Evolutionary conservation across 441 rosid species (phyloP).

Genomic region (Raphanus hybrid): DNA sequence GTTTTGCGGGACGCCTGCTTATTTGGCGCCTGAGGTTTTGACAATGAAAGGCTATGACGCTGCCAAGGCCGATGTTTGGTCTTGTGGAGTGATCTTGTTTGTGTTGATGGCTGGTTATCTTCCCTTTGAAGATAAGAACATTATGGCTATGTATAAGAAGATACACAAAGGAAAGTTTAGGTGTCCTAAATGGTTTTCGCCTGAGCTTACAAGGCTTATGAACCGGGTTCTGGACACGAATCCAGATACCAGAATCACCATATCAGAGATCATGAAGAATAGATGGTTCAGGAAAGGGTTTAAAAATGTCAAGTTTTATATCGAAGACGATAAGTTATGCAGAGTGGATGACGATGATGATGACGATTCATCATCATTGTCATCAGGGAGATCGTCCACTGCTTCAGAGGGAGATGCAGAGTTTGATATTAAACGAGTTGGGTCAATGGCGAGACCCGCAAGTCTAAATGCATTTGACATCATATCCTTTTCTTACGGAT

Average conservation of each 20-base stretch:
- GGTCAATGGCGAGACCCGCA: conserved; percentile 37
- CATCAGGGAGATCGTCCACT: conserved; percentile 42
- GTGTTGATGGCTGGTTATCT: conserved; percentile 80
- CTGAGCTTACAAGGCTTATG: conserved; percentile 63
- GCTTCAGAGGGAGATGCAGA: conserved; percentile 41
- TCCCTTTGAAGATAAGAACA: conserved; percentile 83
- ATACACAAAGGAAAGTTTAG: conserved; percentile 81
- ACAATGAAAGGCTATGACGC: conserved; percentile 86
- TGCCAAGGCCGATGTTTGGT: conserved; percentile 88
- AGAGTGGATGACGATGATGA: conserved; percentile 25
- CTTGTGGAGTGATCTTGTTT: conserved; percentile 83
- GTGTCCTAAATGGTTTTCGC: conserved; percentile 86
- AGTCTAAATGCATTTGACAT: conserved; percentile 82
- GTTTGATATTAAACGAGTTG: conserved; percentile 28
- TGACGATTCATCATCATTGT: conserved; percentile 24
- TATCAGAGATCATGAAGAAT: conserved; percentile 66
- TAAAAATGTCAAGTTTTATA: conserved; percentile 54
- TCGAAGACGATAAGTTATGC: conserved; percentile 43
- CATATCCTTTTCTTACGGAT: conserved; percentile 75
- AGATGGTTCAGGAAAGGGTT: conserved; percentile 74
- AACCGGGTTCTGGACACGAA: conserved; percentile 71
- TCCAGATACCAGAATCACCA: conserved; percentile 73
- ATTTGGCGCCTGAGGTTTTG: conserved; percentile 90
- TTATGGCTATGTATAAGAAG: conserved; percentile 81
- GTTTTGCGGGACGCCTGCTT: conserved; percentile 91